phyloP scores from a whole-genome alignment of 257 asterid genomes.

The Forsythia suspensa region DNA sequence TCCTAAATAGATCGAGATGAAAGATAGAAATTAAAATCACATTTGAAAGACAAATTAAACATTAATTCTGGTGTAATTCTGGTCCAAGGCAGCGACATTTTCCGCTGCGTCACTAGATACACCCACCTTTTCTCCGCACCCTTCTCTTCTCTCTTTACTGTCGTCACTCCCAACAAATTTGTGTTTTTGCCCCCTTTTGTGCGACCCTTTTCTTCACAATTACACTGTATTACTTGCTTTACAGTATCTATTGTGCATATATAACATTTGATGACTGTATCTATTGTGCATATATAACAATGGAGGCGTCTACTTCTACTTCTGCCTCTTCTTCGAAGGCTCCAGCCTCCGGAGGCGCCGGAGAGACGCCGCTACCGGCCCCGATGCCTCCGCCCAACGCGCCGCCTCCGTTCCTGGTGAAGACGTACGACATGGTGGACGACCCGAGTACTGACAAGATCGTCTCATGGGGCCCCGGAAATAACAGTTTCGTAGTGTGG shows the following conservation, averaged over 20 bases:
- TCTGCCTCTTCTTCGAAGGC: neutral
- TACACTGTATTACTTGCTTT: neutral
- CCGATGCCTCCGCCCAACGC: slow-evolving; percentile 55
- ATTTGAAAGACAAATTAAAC: too few species aligned
- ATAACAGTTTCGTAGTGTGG: slow-evolving; percentile 77
- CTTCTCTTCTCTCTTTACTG: neutral
- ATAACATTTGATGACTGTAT: neutral
- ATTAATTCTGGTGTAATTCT: too few species aligned
- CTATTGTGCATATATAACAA: slow-evolving; percentile 17
- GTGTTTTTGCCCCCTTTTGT: neutral
- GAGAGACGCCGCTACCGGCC: slow-evolving; percentile 37
- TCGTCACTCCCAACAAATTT: neutral
- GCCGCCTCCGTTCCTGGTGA: slow-evolving; percentile 77
- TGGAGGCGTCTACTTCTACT: slow-evolving; percentile 36
- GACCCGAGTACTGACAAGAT: slow-evolving; percentile 64
- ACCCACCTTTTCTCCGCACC: too few species aligned
- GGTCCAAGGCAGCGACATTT: too few species aligned
- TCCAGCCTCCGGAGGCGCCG: slow-evolving; percentile 28
- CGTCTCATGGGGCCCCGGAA: slow-evolving; percentile 72
- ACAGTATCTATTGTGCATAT: neutral
- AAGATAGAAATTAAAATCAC: too few species aligned
- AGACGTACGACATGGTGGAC: slow-evolving; percentile 87
- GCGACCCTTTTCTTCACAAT: neutral
- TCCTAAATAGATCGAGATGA: too few species aligned
- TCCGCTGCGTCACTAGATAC: too few species aligned